These are phyloP conservation scores for Kuraishia borneana DNA, from an alignment of 805 yeast species.

Conservation along the genomic window DNA sequence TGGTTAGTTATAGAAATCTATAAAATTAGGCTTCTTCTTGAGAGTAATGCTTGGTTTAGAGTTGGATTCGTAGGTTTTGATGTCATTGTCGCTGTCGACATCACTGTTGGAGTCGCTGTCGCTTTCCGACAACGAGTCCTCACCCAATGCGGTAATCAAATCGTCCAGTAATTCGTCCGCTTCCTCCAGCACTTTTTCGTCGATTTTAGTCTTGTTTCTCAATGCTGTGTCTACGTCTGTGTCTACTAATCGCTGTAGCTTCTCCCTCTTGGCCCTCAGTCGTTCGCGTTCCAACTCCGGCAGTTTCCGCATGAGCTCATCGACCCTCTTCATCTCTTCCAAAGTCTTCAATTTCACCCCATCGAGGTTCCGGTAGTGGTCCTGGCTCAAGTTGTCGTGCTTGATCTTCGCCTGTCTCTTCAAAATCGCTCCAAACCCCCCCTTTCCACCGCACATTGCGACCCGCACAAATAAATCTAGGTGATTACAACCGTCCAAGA, in stretches of 20 bases:
- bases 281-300: slow-evolving; percentile 12
- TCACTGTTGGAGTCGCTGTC: too few relatives aligned
- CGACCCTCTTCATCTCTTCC: slow-evolving; percentile 24
- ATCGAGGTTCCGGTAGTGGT: slow-evolving; percentile 24
- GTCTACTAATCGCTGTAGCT: slow-evolving; percentile 21
- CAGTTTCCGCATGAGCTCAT: slow-evolving; percentile 9
- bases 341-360: slow-evolving; percentile 26
- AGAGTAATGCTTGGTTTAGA: too few relatives aligned
- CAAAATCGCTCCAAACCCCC: slow-evolving; percentile 34
- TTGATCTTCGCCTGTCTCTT: slow-evolving; percentile 24
- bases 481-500: slow-evolving; percentile 2
- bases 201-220: too few relatives aligned
- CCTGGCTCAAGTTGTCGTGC: slow-evolving; percentile 5
- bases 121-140: too few relatives aligned
- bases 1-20: too few relatives aligned
- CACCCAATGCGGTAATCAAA: too few relatives aligned
- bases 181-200: too few relatives aligned
- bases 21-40: too few relatives aligned
- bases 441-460: slow-evolving; percentile 38
- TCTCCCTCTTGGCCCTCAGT: slow-evolving; percentile 18
- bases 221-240: slow-evolving; percentile 9
- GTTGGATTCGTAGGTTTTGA: too few relatives aligned
- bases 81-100: too few relatives aligned
- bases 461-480: slow-evolving; percentile 20
- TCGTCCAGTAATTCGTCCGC: too few relatives aligned